A percentile compares a stretch with the other conserved stretches of the same genome.
Evolutionary conservation across 1,284 basidiomycete species (phyloP).

Genomic region (Mycosarcoma maydis): DNA sequence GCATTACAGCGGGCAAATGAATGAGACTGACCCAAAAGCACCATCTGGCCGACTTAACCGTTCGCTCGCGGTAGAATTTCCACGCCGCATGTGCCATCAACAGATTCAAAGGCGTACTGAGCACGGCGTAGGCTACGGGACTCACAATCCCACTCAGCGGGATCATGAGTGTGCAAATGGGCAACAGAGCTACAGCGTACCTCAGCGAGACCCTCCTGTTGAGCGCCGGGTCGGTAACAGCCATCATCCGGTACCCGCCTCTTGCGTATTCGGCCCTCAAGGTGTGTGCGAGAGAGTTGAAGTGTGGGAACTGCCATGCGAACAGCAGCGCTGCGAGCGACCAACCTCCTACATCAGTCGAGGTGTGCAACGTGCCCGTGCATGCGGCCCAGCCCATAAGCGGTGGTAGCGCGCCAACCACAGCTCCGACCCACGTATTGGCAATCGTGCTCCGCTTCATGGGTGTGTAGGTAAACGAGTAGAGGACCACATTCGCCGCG

Average conservation of each 20-base stretch:
- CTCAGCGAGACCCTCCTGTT: constrained; percentile 88
- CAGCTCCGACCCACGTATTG: constrained; percentile 94
- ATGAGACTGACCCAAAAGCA: constrained; percentile 79
- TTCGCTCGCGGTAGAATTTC: constrained; percentile 69
- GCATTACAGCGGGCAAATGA: constrained; percentile 89
- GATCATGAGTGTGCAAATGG: constrained; percentile 79
- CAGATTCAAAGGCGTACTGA: constrained; percentile 80
- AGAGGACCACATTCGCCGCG: constrained; percentile 84
- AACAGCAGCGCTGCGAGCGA: constrained; percentile 72
- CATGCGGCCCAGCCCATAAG: constrained; percentile 98
- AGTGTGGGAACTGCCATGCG: constrained; percentile 99
- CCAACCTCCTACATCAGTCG: constrained; percentile 66
- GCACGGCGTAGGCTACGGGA: constrained; percentile 77
- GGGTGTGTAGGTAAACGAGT: constrained; percentile 91
- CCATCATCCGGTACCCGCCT: constrained; percentile 93
- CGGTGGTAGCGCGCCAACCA: constrained; percentile 92
- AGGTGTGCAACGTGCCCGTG: constrained; percentile 80
- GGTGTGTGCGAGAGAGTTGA: constrained; percentile 90
- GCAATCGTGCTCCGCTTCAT: constrained; percentile 87
- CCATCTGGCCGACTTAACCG: constrained; percentile 79
- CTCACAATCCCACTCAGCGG: constrained; percentile 57
- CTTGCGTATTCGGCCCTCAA: constrained; percentile 89
- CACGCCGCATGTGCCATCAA: constrained; percentile 79
- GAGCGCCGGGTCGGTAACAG: constrained; percentile 79
- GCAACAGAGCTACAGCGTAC: constrained; percentile 81